phyloP scores from a whole-genome alignment of 192 early-diverging fungal genomes.

The Paraglomus brasilianum region DNA sequence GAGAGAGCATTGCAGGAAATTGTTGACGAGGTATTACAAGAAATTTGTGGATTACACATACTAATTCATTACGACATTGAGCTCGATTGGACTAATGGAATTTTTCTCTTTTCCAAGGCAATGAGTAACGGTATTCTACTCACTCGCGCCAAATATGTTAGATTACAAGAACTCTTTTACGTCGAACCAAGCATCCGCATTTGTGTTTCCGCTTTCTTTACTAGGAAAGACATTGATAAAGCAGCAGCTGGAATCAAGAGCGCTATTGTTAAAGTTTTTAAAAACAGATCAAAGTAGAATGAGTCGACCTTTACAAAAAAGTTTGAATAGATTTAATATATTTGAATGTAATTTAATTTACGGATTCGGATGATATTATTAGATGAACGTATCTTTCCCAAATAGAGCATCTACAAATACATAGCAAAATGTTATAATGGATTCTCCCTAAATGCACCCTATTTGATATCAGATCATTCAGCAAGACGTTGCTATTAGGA shows the following conservation, averaged over 20 bases:
- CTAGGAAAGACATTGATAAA: slow-evolving; percentile 83
- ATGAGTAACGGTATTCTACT: slow-evolving; percentile 83
- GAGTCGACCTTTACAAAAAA: too few relatives aligned
- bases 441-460: too few relatives aligned
- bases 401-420: too few relatives aligned
- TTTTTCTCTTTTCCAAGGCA: slow-evolving; percentile 33
- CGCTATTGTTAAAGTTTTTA: slow-evolving; percentile 60
- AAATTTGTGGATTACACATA: slow-evolving; percentile 18
- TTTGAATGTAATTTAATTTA: too few relatives aligned
- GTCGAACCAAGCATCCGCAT: slow-evolving; percentile 85
- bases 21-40: slow-evolving; percentile 60
- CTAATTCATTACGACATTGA: background rate
- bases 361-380: too few relatives aligned
- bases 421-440: too few relatives aligned
- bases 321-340: too few relatives aligned
- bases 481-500: too few relatives aligned
- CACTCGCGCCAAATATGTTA: slow-evolving; percentile 83
- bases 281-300: background rate
- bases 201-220: slow-evolving; percentile 69
- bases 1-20: slow-evolving; percentile 77
- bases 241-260: slow-evolving; percentile 74
- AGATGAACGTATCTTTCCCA: too few relatives aligned
- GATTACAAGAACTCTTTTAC: slow-evolving; percentile 71
- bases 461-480: too few relatives aligned
- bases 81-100: background rate